A percentile compares a stretch with the other conserved stretches of the same genome.
Evolutionary conservation across 208 protist species (phyloP).

Genomic region (Acanthamoeba royreba): DNA sequence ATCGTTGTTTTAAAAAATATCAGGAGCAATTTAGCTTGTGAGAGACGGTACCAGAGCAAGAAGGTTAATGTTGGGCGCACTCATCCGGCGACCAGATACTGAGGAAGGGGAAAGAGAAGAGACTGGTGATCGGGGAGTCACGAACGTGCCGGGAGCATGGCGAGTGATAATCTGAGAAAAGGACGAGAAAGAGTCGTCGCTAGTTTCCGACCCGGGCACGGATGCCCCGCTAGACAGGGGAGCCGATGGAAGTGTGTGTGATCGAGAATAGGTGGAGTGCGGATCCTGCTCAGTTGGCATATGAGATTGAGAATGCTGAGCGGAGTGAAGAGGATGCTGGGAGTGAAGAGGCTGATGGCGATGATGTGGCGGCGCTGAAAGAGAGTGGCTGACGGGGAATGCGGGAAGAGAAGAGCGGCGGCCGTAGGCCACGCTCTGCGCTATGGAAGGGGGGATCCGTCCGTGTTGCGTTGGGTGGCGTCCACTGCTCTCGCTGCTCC

Average conservation of each 20-base stretch:
- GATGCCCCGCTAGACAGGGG: not conserved
- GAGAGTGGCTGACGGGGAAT: not conserved
- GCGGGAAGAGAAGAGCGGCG: not conserved
- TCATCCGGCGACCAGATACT: not conserved
- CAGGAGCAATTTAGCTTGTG: not conserved
- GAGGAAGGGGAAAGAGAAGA: not conserved
- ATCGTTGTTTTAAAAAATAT: not conserved
- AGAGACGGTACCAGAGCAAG: not conserved
- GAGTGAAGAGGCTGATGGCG: not conserved
- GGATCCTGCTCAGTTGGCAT: too few species aligned
- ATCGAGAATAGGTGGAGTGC: not conserved
- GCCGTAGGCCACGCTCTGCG: not conserved
- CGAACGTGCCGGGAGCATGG: not conserved
- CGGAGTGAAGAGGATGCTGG: not conserved
- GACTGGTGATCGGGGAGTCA: not conserved
- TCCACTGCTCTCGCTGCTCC: too few species aligned
- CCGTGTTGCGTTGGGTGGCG: too few species aligned
- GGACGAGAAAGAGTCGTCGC: not conserved
- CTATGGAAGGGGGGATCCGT: too few species aligned
- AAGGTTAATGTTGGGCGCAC: not conserved
- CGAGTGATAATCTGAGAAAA: not conserved
- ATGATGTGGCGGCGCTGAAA: not conserved
- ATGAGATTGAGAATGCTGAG: not conserved
- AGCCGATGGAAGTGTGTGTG: not conserved
- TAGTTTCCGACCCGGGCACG: not conserved